Percentiles rank a stretch among this genome's conserved stretches.
phyloP scores from a whole-genome alignment of 805 yeast species.

The Starmerella sp. region DNA sequence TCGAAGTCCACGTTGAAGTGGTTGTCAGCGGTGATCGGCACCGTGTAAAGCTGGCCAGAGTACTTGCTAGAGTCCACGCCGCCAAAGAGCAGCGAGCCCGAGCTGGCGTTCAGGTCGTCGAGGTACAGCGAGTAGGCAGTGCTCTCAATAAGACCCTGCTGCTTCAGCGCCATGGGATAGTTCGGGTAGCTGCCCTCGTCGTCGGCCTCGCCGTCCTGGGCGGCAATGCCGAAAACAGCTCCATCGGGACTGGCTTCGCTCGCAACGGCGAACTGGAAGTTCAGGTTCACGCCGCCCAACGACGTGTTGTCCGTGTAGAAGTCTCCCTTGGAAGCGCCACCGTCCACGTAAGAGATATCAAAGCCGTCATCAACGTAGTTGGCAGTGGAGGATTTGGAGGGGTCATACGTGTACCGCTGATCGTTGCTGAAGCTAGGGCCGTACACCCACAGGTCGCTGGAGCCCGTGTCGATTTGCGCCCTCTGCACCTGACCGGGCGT shows the following conservation, averaged over 20 bases:
- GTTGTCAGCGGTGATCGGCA: constrained; percentile 11
- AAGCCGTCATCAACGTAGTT: constrained; percentile 1
- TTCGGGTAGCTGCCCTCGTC: constrained; percentile 20
- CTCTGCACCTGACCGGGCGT: constrained; percentile 43
- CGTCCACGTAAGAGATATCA: constrained; percentile 3
- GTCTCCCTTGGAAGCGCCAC: neutral
- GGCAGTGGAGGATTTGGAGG: constrained; percentile 20
- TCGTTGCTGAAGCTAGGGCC: constrained; percentile 17
- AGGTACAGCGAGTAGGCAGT: constrained; percentile 40
- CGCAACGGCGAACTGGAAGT: neutral
- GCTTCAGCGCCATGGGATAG: constrained; percentile 28
- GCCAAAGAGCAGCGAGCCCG: constrained; percentile 35
- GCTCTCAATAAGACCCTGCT: constrained; percentile 33
- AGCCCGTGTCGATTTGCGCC: constrained; percentile 51
- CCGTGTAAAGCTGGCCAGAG: constrained; percentile 34
- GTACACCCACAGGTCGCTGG: constrained; percentile 55
- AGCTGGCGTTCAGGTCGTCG: constrained; percentile 23
- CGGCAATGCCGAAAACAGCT: constrained; percentile 29
- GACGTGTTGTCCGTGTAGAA: constrained; percentile 49
- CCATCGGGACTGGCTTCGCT: neutral
- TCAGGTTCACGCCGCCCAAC: neutral
- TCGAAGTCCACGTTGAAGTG: constrained; percentile 1
- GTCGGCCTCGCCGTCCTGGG: constrained; percentile 12
- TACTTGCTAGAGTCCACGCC: constrained; percentile 44
- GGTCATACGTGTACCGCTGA: constrained; percentile 20